Base-by-base conservation (phyloP, 495 filamentous ascomycete species). In the Apodospora peruviana region DNA sequence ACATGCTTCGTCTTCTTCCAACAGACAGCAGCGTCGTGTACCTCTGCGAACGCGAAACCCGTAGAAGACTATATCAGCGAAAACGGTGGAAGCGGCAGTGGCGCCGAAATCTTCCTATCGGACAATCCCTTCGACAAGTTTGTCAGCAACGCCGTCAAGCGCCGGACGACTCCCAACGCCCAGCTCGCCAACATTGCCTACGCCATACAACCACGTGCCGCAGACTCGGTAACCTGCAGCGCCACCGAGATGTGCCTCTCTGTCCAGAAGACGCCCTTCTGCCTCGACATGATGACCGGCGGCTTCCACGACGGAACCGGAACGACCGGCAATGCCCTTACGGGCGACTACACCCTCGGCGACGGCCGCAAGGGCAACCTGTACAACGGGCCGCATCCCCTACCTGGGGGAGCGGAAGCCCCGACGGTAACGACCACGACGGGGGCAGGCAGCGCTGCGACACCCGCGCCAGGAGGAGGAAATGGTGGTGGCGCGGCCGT, bases 281-380 rank as follows among this genome's bases (percentile, higher is more conserved):
- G 47, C 27, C 20, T 50, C 0, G 47, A 50, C 39, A 22, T 35
- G 9, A 24, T 24, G 9, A 50, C 24, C 2, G 38, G 39, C 20
- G 47, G 5, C 38, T 50, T 50, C 39, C 47, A 43, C 29, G 47
- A 50, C 29, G 47, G 47, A n/a, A 18, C 38, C 5, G 47, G 47
- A 9, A 50, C 38, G 8, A 50, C 12, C 8, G 47, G 47, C 24
- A 50, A 50, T 22, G 47, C 47, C 9, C 23, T 50, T 0, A 42
- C 35, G 10, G 47, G 47, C 23, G 47, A 50, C 21, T 50, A 50
- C 21, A 37, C 29, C 4, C 39, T 50, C 9, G 38, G 14, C 3
- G 47, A 50, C n/a, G 47, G 47, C 5, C 22, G 38, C 24, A 50
- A 43, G 47, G 47, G 47, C 5, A 50, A 50, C 20, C 14, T 50